Base-by-base conservation (phyloP, 2,329 filamentous ascomycete species). In the Aspergillus glaucus region DNA sequence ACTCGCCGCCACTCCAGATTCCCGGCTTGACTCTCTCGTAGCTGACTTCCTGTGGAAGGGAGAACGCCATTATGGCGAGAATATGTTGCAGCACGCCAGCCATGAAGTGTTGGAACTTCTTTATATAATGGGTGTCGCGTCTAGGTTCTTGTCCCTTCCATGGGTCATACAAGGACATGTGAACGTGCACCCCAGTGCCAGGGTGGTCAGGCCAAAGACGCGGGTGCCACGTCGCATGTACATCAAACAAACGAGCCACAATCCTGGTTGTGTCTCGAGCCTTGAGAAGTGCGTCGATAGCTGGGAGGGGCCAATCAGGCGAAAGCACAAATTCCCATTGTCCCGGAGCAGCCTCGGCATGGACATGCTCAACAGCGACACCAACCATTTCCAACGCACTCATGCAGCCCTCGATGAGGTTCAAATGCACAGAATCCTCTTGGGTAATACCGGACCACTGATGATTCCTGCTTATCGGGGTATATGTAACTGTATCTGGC, bases 381-480 rank as follows among this genome's bases (percentile, higher is more conserved):
- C 55, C 60, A 5, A 48, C 50, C 4, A 45, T 43, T 15, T 50
- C 41, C 4, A 63, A 24, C 6, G 52, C 46, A 14, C 51, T 26
- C 6, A 45, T 48, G 21, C 58, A 55, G 5, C 48, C 47, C 30
- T 63, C 61, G 47, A 62, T 10, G 36, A 46, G 4, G 7, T 75
- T 69, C 0, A 77, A 64, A 21, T 81, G 72, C 19, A 66, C 66
- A 0, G 77, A 73, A 55, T 80, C 76, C 40, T 85, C 75, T 19
- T 78, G 76, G 1, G 80, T 76, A 6, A 81, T 74, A 5, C 79
- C 75, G 1, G 79, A 80, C 84, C 84, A 89, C 4, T 15, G 9
- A 1, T 81, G 79, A 56, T 89, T 85, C 0, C 78, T 72, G 4
- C 76, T 77, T 12, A 76, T 59, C 0, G 84, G 70, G 1, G 68